Percentiles rank a stretch among this genome's conserved stretches.
Evolutionary conservation across 2,329 filamentous ascomycete genomes (phyloP).

Genomic region (Epichloe uncinata): DNA sequence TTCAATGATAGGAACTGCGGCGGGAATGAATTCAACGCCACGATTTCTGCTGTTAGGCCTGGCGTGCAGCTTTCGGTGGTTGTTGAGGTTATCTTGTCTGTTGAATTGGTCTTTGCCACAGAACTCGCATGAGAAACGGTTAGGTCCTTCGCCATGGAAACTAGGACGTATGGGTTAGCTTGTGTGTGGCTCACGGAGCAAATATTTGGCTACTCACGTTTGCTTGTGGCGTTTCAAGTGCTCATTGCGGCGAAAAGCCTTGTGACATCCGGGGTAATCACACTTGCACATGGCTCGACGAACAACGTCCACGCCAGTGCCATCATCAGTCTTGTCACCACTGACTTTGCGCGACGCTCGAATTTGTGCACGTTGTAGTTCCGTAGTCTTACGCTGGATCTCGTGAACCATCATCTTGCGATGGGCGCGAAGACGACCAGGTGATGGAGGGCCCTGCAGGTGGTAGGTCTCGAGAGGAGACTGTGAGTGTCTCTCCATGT

Average conservation of each 20-base stretch:
- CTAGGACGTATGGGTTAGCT: constrained; percentile 8
- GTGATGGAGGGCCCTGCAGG: constrained; percentile 19
- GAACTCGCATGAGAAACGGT: constrained; percentile 27
- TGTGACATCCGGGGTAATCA: constrained; percentile 31
- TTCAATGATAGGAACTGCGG: constrained; percentile 26
- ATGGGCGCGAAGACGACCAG: constrained; percentile 21
- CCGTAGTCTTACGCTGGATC: constrained; percentile 29
- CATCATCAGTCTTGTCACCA: constrained; percentile 14
- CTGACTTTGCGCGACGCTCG: constrained; percentile 17
- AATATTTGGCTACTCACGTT: constrained; percentile 26
- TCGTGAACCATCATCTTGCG: constrained; percentile 28
- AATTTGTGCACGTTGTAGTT: constrained; percentile 30
- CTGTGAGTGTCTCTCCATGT: constrained; percentile 23
- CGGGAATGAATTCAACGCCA: constrained; percentile 27
- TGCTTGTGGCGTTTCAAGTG: constrained; percentile 42
- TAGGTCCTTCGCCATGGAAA: constrained; percentile 26
- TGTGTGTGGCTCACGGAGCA: background rate
- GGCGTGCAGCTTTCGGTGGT: constrained; percentile 28
- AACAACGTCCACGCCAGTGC: constrained; percentile 21
- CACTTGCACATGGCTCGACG: constrained; percentile 31
- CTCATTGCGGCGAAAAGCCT: constrained; percentile 38
- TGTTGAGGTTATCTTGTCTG: constrained; percentile 28
- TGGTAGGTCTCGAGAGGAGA: constrained; percentile 20
- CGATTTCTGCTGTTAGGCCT: constrained; percentile 26
- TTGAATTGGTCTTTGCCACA: constrained; percentile 30